Evolutionary conservation across 2,329 filamentous ascomycete genomes (phyloP).

Genomic region (Aureobasidium sp.): DNA sequence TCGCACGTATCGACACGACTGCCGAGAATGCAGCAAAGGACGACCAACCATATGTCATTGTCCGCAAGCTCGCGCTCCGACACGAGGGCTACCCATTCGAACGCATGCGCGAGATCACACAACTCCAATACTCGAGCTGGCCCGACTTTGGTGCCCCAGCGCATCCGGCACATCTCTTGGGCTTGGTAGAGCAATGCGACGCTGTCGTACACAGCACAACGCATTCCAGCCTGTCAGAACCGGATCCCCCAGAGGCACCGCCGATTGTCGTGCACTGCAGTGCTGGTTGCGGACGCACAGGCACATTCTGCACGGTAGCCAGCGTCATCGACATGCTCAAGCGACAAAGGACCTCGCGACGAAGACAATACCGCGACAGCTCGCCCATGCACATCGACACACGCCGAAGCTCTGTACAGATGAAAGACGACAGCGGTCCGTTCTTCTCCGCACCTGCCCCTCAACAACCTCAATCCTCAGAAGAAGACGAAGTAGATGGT

Average conservation of each 20-base stretch:
- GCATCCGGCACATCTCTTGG: constrained; percentile 76
- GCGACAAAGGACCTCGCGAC: constrained; percentile 51
- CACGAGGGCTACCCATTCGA: constrained; percentile 71
- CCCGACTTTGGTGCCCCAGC: constrained; percentile 93
- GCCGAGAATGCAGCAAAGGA: constrained; percentile 17
- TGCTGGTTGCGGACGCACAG: constrained; percentile 89
- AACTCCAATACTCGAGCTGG: constrained; percentile 93
- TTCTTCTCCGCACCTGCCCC: constrained; percentile 8
- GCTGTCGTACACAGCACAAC: constrained; percentile 48
- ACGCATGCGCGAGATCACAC: constrained; percentile 84
- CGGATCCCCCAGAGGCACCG: constrained; percentile 43
- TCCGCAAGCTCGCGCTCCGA: constrained; percentile 79
- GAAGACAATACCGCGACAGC: constrained; percentile 25
- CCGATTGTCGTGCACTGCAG: constrained; percentile 93
- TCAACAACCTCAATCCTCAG: neutral
- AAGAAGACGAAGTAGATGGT: constrained; percentile 23
- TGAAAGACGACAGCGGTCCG: constrained; percentile 9
- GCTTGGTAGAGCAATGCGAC: constrained; percentile 84
- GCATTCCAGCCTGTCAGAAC: constrained; percentile 34
- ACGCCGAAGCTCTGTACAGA: neutral
- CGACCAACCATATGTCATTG: constrained; percentile 66
- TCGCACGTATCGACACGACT: constrained; percentile 19
- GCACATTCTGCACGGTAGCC: constrained; percentile 94
- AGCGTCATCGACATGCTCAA: constrained; percentile 95
- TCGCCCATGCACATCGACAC: constrained; percentile 39